Evolutionary conservation across 164 flowering plant genomes (phyloP).

Genomic region (Vitis riparia): DNA sequence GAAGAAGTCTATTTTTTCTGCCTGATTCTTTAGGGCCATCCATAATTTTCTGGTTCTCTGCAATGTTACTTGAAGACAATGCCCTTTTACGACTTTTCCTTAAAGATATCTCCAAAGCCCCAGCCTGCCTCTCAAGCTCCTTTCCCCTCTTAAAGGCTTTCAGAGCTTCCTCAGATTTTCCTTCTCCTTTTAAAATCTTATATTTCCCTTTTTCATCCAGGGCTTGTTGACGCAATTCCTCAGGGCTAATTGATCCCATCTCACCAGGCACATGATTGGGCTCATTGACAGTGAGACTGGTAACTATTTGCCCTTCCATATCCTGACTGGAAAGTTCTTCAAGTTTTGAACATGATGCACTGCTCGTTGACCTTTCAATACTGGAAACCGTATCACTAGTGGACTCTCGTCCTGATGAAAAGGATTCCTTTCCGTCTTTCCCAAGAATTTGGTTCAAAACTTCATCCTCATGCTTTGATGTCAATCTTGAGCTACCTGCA

Average conservation of each 20-base stretch:
- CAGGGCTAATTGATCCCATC: constrained; percentile 53
- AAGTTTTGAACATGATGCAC: constrained; percentile 43
- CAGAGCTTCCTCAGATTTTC: constrained; percentile 83
- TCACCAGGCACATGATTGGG: constrained; percentile 24
- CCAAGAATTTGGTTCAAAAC: constrained; percentile 55
- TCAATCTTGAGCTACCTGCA: constrained; percentile 55
- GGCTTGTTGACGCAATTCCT: constrained; percentile 80
- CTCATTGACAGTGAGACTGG: constrained; percentile 27
- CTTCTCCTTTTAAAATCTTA: constrained; percentile 75
- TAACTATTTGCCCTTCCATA: constrained; percentile 30
- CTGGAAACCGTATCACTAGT: constrained; percentile 10
- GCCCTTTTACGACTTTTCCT: constrained; percentile 64
- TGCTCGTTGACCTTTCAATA: constrained; percentile 29
- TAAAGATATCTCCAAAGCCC: constrained; percentile 60
- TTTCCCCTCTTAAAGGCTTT: constrained; percentile 88
- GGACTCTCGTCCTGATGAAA: constrained; percentile 27
- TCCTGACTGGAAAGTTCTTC: constrained; percentile 26
- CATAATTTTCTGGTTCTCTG: constrained; percentile 27
- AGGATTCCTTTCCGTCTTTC: constrained; percentile 34
- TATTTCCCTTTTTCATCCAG: constrained; percentile 79
- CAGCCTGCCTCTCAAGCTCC: constrained; percentile 96
- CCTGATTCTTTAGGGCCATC: constrained; percentile 33
- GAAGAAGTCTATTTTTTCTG: constrained; percentile 25
- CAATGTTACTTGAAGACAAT: constrained; percentile 31
- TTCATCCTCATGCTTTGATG: constrained; percentile 55